phyloP scores from a whole-genome alignment of 495 filamentous ascomycete genomes.

The Lasiosphaeris hirsuta region DNA sequence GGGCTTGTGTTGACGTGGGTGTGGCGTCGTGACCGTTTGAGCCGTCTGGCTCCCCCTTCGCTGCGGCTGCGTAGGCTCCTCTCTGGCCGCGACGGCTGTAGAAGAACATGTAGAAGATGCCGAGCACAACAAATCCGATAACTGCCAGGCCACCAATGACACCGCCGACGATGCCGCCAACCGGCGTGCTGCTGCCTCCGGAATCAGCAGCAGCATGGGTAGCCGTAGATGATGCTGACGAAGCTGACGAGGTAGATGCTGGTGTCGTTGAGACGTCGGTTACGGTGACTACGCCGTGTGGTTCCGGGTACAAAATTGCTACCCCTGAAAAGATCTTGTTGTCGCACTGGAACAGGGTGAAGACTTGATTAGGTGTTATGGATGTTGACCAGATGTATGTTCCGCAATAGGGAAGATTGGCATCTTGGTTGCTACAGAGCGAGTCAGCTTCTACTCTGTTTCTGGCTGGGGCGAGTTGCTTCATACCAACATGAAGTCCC shows the following conservation, averaged over 20 bases:
- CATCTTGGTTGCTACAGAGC: not conserved
- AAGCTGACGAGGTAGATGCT: not conserved
- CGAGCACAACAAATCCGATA: not conserved
- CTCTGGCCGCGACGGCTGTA: not conserved
- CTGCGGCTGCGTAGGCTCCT: not conserved
- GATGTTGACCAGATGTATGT: slow-evolving; percentile 15
- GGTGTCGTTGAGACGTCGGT: not conserved
- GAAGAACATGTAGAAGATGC: slow-evolving; percentile 4
- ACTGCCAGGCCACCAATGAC: slow-evolving; percentile 8
- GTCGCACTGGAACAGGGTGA: slow-evolving; percentile 12
- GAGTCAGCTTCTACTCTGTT: not conserved
- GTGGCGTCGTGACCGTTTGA: not conserved
- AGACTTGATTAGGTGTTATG: slow-evolving; percentile 2
- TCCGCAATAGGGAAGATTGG: slow-evolving; percentile 1
- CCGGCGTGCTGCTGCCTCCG: not conserved
- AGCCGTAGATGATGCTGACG: not conserved
- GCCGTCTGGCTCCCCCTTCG: not conserved
- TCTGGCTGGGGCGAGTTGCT: not conserved
- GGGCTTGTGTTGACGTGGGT: not conserved
- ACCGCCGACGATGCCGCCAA: slow-evolving; percentile 4
- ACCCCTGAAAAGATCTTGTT: slow-evolving; percentile 1
- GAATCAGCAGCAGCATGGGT: not conserved
- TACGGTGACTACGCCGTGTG: not conserved
- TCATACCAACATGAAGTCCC: slow-evolving; percentile 8
- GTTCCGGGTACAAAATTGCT: slow-evolving; percentile 2